Evolutionary conservation across 441 rosid species (phyloP), one percentile per base, ranked within the genome.

Genomic region (Bocquillonia castaneifolia): DNA sequence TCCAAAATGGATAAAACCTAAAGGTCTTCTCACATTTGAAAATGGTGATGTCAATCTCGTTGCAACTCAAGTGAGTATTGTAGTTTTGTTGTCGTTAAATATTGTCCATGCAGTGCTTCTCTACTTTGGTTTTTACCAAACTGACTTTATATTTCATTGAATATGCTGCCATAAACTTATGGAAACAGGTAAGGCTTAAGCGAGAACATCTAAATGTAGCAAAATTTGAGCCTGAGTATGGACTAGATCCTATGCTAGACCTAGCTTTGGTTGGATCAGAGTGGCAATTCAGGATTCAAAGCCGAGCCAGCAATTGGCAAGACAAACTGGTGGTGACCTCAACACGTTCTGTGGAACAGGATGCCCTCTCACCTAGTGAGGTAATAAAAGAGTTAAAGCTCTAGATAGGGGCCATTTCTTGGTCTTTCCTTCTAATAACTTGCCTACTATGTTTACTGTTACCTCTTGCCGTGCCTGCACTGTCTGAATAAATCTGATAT

Each of bases 1-100:
- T 85, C 97, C 97, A 59, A 91, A 91, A 74, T 76, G 76, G 78
- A 88, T 94, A 55, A 92, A 86, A 78, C 99, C 97, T 48, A 88
- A 83, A 81, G 98, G 99, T 77, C 74, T 86, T 80, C 84, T 94
- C 40, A 78, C 86, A 40, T 92, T 94, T 74, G 98, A 94, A 82
- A 94, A 94, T 68, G 98, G 99, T 72, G 98, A 94, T 79, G 93
- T 94, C 81, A 92, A 88, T 83, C 99, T 94, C 64, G 98, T 92
- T 77, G 97, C 98, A 63, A 92, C 98, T 74, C 98, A 94, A 83
- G 99, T 87, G 75, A 81, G 81, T 76, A 74, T 29, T 67, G 17
- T 50, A 32, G 53, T 31, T 48, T 52, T 72, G 64, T 56, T 39
- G 34, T 64, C 14, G 59, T 51, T n/a, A 32, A 74, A 17, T 74